These are phyloP conservation scores for Penicillium canariense DNA, from an alignment of 495 filamentous ascomycete genomes.

Conservation along the genomic window DNA sequence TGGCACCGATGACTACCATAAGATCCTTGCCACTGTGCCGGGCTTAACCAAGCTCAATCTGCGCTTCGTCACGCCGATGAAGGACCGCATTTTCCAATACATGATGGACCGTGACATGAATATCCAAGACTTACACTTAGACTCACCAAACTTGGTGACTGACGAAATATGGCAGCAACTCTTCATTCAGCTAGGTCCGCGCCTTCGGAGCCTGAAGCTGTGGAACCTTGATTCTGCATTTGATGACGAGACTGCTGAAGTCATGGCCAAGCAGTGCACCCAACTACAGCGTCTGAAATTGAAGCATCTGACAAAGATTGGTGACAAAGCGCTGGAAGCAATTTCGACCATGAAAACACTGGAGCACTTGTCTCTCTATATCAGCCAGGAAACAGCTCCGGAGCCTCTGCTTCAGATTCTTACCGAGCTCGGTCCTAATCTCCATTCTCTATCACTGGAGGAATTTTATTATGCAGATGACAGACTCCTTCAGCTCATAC, in stretches of 20 bases:
- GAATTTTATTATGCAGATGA: conserved; percentile 58
- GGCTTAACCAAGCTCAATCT: conserved; percentile 65
- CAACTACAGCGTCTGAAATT: conserved; percentile 73
- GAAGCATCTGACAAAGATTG: conserved; percentile 53
- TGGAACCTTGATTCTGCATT: conserved; percentile 68
- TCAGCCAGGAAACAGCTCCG: conserved; percentile 53
- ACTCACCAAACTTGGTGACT: conserved; percentile 75
- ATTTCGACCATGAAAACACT: conserved; percentile 59
- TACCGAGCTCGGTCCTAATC: conserved; percentile 51
- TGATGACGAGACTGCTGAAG: conserved; percentile 61
- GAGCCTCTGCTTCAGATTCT: conserved; percentile 60
- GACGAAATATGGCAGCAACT: conserved; percentile 67
- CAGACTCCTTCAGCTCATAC: conserved; percentile 60
- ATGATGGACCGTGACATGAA: conserved; percentile 64
- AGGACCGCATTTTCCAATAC: conserved; percentile 76
- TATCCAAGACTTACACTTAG: conserved; percentile 62
- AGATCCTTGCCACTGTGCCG: conserved; percentile 75
- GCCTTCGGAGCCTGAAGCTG: conserved; percentile 66
- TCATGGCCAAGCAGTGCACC: conserved; percentile 57
- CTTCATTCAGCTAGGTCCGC: conserved; percentile 57
- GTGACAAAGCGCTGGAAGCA: conserved; percentile 43
- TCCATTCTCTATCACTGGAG: conserved; percentile 72
- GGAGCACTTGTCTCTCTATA: conserved; percentile 68
- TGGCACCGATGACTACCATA: conserved; percentile 68
- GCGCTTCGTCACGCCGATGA: conserved; percentile 81